Evolutionary conservation across 495 filamentous ascomycete species (phyloP).

Genomic region (Venustampulla echinocandica): DNA sequence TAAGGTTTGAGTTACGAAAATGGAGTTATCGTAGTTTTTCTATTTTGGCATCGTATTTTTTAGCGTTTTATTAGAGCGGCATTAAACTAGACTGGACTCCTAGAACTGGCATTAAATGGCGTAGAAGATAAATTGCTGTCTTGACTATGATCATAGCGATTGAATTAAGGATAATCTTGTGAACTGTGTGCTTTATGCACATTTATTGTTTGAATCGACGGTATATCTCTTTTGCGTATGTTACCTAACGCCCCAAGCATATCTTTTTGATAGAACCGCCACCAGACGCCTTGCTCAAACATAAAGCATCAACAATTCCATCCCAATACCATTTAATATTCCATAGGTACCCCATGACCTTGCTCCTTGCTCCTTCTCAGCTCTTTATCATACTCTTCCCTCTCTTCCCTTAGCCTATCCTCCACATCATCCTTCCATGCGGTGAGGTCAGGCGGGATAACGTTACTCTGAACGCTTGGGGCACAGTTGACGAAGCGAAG

Average conservation of each 20-base stretch:
- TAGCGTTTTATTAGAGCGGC: not conserved
- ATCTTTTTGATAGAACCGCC: too few species aligned
- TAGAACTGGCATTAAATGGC: too few species aligned
- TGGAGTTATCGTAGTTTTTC: too few species aligned
- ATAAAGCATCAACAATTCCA: not conserved
- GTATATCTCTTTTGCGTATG: too few species aligned
- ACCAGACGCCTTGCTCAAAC: slow-evolving; percentile 12
- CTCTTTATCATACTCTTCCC: slow-evolving; percentile 28
- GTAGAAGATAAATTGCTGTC: too few species aligned
- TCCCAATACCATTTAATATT: slow-evolving; percentile 5
- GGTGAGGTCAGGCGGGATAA: slow-evolving; percentile 70
- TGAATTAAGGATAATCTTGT: too few species aligned
- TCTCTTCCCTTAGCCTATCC: slow-evolving; percentile 63
- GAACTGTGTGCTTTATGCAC: too few species aligned
- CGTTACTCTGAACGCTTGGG: slow-evolving; percentile 78
- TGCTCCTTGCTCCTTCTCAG: slow-evolving; percentile 16
- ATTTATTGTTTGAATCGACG: too few species aligned
- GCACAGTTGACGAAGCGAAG: slow-evolving; percentile 74
- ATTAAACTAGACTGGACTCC: too few species aligned
- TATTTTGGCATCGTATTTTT: too few species aligned
- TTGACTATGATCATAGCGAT: too few species aligned
- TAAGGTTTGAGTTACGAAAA: slow-evolving; percentile 8
- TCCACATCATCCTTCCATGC: slow-evolving; percentile 73
- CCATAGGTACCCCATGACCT: slow-evolving; percentile 21
- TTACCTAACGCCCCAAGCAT: too few species aligned